phyloP scores from a whole-genome alignment of 2,329 filamentous ascomycete species.

The Monilinia fructigena region DNA sequence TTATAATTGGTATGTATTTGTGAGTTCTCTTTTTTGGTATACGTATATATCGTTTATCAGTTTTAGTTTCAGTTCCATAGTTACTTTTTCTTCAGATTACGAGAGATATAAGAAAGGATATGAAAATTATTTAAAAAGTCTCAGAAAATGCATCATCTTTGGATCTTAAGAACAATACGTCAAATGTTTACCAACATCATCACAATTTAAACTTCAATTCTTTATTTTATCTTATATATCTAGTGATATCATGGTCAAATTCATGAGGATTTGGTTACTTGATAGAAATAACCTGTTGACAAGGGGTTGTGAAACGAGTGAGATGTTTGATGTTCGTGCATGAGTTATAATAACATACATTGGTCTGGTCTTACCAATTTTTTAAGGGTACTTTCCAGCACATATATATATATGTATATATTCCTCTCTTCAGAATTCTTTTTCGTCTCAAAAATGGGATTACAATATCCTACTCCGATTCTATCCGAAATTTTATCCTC shows the following conservation, averaged over 20 bases:
- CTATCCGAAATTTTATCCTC: not conserved
- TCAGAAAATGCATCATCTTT: not conserved
- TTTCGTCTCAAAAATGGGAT: not conserved
- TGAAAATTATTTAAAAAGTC: not conserved
- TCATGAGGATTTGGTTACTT: not conserved
- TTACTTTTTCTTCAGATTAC: too few species aligned
- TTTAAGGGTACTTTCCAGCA: not conserved
- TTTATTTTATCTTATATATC: not conserved
- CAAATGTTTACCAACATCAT: not conserved
- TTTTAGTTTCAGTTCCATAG: too few species aligned
- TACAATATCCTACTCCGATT: not conserved
- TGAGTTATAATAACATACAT: not conserved
- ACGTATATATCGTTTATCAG: not conserved
- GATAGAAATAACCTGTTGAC: not conserved
- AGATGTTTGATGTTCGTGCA: slow-evolving; percentile 16
- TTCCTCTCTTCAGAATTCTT: not conserved
- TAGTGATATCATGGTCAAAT: not conserved
- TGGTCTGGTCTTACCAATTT: slow-evolving; percentile 7
- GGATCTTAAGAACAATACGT: not conserved
- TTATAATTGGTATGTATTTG: slow-evolving; percentile 63
- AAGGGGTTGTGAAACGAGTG: slow-evolving; percentile 7
- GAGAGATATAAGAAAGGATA: too few species aligned
- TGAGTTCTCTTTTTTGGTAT: not conserved
- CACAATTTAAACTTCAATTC: too few species aligned
- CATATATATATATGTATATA: not conserved